phyloP scores from a whole-genome alignment of 169 alveolate species.

The Cryptosporidium xiaoi region DNA sequence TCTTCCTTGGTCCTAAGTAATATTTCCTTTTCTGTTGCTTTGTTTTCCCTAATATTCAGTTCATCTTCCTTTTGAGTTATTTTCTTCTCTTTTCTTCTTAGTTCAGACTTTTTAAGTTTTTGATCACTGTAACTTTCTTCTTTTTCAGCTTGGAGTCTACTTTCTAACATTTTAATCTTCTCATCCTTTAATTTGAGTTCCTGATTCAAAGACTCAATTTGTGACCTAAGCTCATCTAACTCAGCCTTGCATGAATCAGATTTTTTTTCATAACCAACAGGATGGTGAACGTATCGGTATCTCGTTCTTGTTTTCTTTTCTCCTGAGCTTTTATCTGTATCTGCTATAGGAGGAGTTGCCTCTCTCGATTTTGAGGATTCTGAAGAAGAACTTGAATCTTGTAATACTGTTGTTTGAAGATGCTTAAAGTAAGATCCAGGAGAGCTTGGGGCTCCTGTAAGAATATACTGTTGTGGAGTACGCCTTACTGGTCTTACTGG shows the following conservation, averaged over 20 bases:
- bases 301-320: not conserved
- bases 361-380: not conserved
- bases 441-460: not conserved
- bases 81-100: constrained; percentile 6
- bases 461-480: not conserved
- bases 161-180: constrained; percentile 3
- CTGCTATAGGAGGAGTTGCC: not conserved
- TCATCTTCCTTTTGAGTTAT: constrained; percentile 1
- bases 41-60: not conserved
- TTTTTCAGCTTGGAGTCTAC: not conserved
- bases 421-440: constrained; percentile 40
- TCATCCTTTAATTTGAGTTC: constrained; percentile 4
- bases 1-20: not conserved
- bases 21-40: not conserved
- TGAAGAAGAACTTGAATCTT: constrained; percentile 39
- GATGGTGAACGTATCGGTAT: constrained; percentile 66
- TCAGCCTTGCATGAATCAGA: not conserved
- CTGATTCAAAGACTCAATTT: not conserved
- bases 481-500: not conserved
- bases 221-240: constrained; percentile 9
- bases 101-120: not conserved
- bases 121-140: not conserved
- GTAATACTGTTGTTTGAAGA: constrained; percentile 43
- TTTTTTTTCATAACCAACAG: constrained; percentile 42
- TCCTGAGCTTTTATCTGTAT: not conserved